Evolutionary conservation across 192 early-diverging fungal genomes (phyloP).

Genomic region (Podila verticillata): DNA sequence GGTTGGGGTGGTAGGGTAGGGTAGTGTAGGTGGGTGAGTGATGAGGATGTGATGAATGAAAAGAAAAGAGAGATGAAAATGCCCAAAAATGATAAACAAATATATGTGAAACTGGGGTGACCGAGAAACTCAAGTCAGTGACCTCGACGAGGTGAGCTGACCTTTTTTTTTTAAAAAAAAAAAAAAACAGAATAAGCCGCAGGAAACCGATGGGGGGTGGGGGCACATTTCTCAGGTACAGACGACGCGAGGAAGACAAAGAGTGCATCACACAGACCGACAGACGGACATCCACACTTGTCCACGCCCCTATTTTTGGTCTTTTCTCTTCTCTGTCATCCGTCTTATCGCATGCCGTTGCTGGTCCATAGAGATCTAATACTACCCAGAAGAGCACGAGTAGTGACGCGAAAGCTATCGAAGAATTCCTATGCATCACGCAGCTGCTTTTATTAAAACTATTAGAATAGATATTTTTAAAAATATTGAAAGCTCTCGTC

Average conservation of each 20-base stretch:
- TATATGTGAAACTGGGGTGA: neutral
- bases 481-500: constrained; percentile 20
- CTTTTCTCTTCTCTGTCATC: neutral
- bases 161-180: too few relatives aligned
- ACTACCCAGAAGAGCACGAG: too few relatives aligned
- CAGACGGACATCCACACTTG: too few relatives aligned
- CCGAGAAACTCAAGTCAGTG: too few relatives aligned
- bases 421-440: too few relatives aligned
- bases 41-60: neutral
- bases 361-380: neutral
- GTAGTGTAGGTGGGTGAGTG: constrained; percentile 3
- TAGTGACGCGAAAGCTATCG: too few relatives aligned
- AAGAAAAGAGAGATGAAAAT: constrained; percentile 21
- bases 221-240: neutral
- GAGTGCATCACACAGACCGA: neutral
- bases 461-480: neutral
- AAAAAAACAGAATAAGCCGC: too few relatives aligned
- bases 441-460: neutral
- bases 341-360: neutral
- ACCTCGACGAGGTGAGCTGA: too few relatives aligned
- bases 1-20: neutral
- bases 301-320: neutral
- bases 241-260: neutral
- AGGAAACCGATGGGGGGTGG: too few relatives aligned
- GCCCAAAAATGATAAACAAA: neutral